Evolutionary conservation across 2,329 filamentous ascomycete genomes (phyloP), one percentile per base, ranked within the genome.

Genomic region (Epicoccum sorghinum): DNA sequence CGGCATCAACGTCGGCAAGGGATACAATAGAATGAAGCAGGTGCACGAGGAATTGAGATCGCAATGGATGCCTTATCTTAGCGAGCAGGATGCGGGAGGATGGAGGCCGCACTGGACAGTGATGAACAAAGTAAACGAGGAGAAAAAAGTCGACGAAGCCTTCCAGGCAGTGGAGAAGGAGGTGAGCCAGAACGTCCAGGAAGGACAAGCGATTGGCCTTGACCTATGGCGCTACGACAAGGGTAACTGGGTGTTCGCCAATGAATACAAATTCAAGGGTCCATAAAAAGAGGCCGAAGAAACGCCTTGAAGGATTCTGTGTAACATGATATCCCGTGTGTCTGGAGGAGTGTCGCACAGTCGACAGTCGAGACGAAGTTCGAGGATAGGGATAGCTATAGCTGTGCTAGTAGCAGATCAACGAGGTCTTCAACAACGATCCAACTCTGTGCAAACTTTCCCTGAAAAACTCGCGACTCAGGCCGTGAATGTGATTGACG

Each of bases 101-200:
- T 75, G 73, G 61, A 67, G 66, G 6, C 70, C 75, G 7, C 78
- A 79, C 47, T 80, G 77, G 68, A 80, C 77, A 9, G 70, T 79
- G 13, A 79, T 79, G 78, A 79, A 79, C 52, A 79, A 79, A 57
- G 77, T 77, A 3, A 71, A 76, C 35, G 74, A 78, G n/a, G 71
- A 75, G 47, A 58, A 62, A 12, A 71, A 70, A 39, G 74, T 79
- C 0, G 53, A 66, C 22, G 61, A 65, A 14, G 72, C 76, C n/a
- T 72, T 76, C 47, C 65, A 69, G 7, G 71, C 75, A 13, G 61
- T 78, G 18, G 55, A 66, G 30, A 53, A 60, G 27, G 66, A 64
- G 13, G 9, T 78, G 62, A 66, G 62, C 12, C 62, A 67, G 33
- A 61, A 72, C 25, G 64, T 64, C 3, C 66, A 70, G 46, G 62